phyloP scores from a whole-genome alignment of 176 grass and related monocot species.

The Oryza rufipogon region DNA sequence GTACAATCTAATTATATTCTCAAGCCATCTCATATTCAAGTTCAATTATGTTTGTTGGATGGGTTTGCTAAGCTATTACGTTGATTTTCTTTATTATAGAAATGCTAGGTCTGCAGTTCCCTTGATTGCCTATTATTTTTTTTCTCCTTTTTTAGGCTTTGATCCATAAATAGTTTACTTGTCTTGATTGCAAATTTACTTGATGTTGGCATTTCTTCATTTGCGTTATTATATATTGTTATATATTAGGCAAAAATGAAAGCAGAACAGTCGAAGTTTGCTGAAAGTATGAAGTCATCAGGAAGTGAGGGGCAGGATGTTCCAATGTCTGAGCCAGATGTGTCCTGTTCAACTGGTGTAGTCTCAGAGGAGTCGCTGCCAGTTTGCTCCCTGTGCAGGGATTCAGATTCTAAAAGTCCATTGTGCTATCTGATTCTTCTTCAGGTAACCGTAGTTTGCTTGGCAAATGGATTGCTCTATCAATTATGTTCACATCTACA shows the following conservation, averaged over 20 bases:
- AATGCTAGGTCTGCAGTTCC: neutral
- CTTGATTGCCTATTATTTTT: constrained; percentile 17
- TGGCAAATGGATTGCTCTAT: constrained; percentile 36
- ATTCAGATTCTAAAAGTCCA: constrained; percentile 88
- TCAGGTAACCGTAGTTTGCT: constrained; percentile 65
- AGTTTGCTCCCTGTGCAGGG: constrained; percentile 89
- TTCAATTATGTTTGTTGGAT: constrained; percentile 9
- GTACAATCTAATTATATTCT: constrained; percentile 41
- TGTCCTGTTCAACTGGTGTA: constrained; percentile 50
- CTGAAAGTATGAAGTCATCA: constrained; percentile 65
- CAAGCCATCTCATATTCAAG: neutral
- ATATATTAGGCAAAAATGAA: constrained; percentile 89
- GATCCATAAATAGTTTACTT: neutral
- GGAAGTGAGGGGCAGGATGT: constrained; percentile 47
- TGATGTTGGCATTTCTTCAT: constrained; percentile 1
- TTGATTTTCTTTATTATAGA: constrained; percentile 17
- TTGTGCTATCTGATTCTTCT: constrained; percentile 98
- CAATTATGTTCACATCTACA: constrained; percentile 37
- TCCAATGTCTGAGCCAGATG: constrained; percentile 61
- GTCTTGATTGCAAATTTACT: neutral
- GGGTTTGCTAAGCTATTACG: neutral
- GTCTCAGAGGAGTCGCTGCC: constrained; percentile 57
- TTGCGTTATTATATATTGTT: constrained; percentile 4
- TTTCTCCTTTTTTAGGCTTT: neutral
- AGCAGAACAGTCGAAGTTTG: constrained; percentile 91